Evolutionary conservation across 2,329 filamentous ascomycete genomes (phyloP), one percentile per base, ranked within the genome.

Genomic region (Colletotrichum magnum): DNA sequence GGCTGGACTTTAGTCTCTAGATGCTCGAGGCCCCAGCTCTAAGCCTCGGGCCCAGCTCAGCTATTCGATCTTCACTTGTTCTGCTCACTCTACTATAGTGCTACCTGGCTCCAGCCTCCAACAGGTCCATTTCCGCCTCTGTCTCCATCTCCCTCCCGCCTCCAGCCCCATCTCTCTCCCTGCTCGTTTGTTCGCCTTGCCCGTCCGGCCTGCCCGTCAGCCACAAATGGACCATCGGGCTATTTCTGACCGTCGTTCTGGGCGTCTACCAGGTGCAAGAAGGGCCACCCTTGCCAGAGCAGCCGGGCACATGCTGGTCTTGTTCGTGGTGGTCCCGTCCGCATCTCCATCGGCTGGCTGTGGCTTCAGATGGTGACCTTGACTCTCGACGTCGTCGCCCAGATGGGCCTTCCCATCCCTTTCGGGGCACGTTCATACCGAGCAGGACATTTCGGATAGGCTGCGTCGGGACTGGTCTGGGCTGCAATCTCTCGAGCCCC

Each of bases 171-270:
- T 15, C 53, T 21, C 21, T n/a, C 48, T 47, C 39, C 53, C 39
- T 28, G 45, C 48, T 63, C 59, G 56, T 59, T 50, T 56, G 48
- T 48, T 54, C 61, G 54, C 65, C 65, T 58, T 68, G 65, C 41
- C 65, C 61, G 48, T 18, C 54, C 61, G 61, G 61, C n/a, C 48
- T 50, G 66, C 41, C 66, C 61, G 61, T 51, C 54, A 69, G 61
- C 54, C 61, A 65, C 47, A 41, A n/a, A n/a, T 24, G 28, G 32
- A 21, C 51, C 26, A 36, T 45, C 47, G 39, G 18, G 50, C 32
- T 10, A 39, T 32, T 51, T 50, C 50, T 50, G 47, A 26, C 43
- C 39, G 41, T 45, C 47, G 28, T 39, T 26, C 57, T 57, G 47
- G 26, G 21, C 15, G 28, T 16, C 39, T 28, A 28, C 60, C 18